Evolutionary conservation across 2,329 filamentous ascomycete species (phyloP).

Genomic region (Trichoderma atroviride): DNA sequence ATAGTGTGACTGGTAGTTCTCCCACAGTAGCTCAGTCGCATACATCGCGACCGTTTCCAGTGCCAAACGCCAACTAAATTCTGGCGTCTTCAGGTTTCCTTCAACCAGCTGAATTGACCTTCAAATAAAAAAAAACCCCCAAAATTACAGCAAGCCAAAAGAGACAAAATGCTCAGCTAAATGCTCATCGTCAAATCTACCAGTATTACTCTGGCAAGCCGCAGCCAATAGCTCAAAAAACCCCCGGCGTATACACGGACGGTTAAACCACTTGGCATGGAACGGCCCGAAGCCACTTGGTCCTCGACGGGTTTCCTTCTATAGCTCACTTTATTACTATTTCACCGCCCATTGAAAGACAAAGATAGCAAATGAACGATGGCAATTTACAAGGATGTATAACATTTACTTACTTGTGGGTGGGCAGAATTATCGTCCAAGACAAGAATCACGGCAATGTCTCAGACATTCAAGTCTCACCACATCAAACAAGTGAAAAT

Average conservation of each 20-base stretch:
- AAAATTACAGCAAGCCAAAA: background rate
- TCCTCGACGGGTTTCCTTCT: background rate
- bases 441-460: background rate
- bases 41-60: background rate
- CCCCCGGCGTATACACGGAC: background rate
- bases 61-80: background rate
- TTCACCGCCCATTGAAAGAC: background rate
- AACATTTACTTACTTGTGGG: background rate
- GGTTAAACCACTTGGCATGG: background rate
- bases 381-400: background rate
- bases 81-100: background rate
- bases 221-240: background rate
- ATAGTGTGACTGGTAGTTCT: background rate
- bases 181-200: background rate
- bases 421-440: background rate
- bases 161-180: background rate
- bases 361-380: background rate
- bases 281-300: conserved; percentile 9
- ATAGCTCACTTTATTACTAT: background rate
- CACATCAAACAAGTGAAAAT: background rate
- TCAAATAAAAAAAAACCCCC: background rate
- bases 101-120: background rate
- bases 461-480: background rate
- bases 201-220: background rate
- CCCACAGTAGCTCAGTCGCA: background rate